These are phyloP conservation scores for Neurospora sp. DNA, from an alignment of 495 filamentous ascomycete species.

Conservation along the genomic window DNA sequence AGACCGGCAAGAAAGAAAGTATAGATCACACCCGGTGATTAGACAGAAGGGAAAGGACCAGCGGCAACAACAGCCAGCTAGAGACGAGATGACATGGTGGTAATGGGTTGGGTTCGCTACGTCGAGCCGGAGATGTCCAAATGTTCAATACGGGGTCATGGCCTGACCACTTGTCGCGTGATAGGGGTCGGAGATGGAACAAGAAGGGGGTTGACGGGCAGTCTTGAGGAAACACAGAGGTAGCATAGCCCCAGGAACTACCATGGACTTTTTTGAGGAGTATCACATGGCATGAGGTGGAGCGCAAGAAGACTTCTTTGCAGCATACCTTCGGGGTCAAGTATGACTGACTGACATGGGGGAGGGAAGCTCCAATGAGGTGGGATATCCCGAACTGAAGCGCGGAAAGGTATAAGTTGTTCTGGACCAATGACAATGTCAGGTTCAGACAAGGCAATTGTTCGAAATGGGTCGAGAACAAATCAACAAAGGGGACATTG, in stretches of 20 bases:
- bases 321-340: background rate
- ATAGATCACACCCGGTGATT: background rate
- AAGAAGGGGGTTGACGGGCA: background rate
- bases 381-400: background rate
- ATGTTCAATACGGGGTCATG: background rate
- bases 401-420: background rate
- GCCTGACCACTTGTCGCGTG: background rate
- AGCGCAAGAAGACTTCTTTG: background rate
- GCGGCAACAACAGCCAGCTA: background rate
- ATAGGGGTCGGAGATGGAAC: background rate
- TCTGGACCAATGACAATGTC: background rate
- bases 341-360: background rate
- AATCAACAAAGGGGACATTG: background rate
- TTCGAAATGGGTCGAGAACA: background rate
- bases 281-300: background rate
- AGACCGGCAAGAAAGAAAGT: background rate
- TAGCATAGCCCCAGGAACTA: background rate
- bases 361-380: background rate
- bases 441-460: background rate
- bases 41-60: background rate
- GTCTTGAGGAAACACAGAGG: background rate
- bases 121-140: background rate
- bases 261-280: background rate
- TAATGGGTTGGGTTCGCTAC: background rate
- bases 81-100: background rate